phyloP scores from a whole-genome alignment of 768 basidiomycete species.

The Termitomyces sp. region DNA sequence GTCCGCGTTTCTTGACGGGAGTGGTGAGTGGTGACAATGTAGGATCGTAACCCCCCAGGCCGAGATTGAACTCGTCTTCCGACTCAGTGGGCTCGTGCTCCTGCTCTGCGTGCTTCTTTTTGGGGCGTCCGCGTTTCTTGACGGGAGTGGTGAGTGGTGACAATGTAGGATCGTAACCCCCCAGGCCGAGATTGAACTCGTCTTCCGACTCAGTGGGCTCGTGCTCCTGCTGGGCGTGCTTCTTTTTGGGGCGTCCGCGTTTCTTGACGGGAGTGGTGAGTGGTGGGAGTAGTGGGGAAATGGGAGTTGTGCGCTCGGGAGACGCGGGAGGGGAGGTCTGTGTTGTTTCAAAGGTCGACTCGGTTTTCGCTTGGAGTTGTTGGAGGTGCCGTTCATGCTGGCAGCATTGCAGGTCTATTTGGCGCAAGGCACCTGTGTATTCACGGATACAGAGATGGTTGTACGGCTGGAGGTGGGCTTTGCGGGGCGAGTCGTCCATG shows the following conservation, averaged over 20 bases:
- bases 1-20: no score
- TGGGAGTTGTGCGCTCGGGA: neutral
- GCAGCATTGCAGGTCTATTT: constrained; percentile 7
- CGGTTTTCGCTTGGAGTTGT: no score
- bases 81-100: no score
- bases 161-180: constrained; percentile 46
- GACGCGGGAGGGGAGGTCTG: neutral
- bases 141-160: no score
- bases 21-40: no score
- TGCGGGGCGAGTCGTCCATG: constrained; percentile 51
- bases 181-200: neutral
- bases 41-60: no score
- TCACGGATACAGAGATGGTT: constrained; percentile 78
- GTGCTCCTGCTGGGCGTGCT: neutral
- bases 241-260: constrained; percentile 11
- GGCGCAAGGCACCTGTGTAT: constrained; percentile 34
- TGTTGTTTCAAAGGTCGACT: neutral
- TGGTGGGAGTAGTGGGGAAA: neutral
- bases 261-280: no score
- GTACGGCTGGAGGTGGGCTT: constrained; percentile 65
- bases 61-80: no score
- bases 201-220: neutral
- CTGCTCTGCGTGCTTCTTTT: no score
- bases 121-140: no score
- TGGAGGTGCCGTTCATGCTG: constrained; percentile 7